Conservation (phyloP, 148 eudicot species). For the Rhododendron simsii region DNA sequence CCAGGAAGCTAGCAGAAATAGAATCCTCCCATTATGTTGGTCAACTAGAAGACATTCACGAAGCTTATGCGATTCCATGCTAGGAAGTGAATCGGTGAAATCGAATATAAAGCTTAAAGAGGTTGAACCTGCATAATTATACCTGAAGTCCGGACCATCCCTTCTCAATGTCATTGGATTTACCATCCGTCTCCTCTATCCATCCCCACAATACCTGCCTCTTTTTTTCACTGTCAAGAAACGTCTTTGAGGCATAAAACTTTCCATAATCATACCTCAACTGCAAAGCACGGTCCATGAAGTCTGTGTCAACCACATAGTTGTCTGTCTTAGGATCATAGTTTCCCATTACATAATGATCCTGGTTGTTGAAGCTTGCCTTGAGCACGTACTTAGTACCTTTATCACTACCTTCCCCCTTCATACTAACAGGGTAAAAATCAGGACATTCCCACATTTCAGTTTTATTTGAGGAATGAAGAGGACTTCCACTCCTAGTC, state of each 20-base stretch:
- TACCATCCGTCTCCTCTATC: slow-evolving; percentile 19
- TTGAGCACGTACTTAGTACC: slow-evolving; percentile 18
- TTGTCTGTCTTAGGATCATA: slow-evolving; percentile 10
- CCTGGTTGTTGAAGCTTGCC: slow-evolving; percentile 6
- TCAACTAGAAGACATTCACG: not conserved
- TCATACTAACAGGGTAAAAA: slow-evolving; percentile 14
- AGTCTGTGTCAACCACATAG: not conserved
- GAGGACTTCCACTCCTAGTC: slow-evolving; percentile 13
- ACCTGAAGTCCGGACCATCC: slow-evolving; percentile 34
- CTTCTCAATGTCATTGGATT: slow-evolving; percentile 19
- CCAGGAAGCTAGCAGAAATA: not conserved
- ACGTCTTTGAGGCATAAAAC: slow-evolving; percentile 27
- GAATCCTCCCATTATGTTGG: not conserved
- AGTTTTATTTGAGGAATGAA: slow-evolving; percentile 17
- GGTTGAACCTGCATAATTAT: not conserved
- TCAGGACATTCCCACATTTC: slow-evolving; percentile 33
- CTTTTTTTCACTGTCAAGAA: slow-evolving; percentile 14
- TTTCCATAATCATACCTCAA: slow-evolving; percentile 26
- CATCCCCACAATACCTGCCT: slow-evolving; percentile 26
- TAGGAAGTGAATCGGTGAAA: not conserved
- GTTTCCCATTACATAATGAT: slow-evolving; percentile 17
- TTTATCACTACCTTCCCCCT: not conserved
- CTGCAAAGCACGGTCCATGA: not conserved
- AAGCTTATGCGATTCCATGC: not conserved
- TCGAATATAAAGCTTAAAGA: not conserved